phyloP scores from a whole-genome alignment of 2,329 filamentous ascomycete species.

The Ophiostoma sp. region DNA sequence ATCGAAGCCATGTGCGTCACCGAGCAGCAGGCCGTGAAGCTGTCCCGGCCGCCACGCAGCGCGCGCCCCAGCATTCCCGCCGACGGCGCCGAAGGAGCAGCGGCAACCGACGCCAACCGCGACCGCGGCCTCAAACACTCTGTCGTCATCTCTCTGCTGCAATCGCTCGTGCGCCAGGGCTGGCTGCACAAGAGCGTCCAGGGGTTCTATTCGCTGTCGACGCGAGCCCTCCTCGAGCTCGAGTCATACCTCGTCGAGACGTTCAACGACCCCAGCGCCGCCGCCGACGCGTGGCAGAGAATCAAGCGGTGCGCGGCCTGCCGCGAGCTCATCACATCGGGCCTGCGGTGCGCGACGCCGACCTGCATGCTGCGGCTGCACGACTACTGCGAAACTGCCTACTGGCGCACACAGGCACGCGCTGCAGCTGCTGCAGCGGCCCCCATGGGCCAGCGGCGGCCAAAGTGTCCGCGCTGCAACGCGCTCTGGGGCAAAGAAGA shows the following conservation, averaged over 20 bases:
- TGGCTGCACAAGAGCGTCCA: constrained; percentile 74
- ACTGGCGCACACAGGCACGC: constrained; percentile 54
- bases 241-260: constrained; percentile 77
- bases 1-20: constrained; percentile 79
- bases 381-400: constrained; percentile 66
- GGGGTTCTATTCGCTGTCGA: constrained; percentile 69
- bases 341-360: constrained; percentile 65
- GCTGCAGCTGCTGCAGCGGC: constrained; percentile 46
- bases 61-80: constrained; percentile 18
- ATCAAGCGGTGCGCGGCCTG: constrained; percentile 88
- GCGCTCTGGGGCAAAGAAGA: constrained; percentile 41
- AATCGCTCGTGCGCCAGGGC: constrained; percentile 65
- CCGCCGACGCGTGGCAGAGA: constrained; percentile 54
- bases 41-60: constrained; percentile 49
- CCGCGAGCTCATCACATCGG: constrained; percentile 80
- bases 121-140: constrained; percentile 63
- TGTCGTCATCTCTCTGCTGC: constrained; percentile 70
- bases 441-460: constrained; percentile 52
- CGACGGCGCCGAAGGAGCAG: constrained; percentile 26
- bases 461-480: constrained; percentile 59
- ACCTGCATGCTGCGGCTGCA: constrained; percentile 69
- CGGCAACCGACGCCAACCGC: constrained; percentile 29
- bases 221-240: constrained; percentile 78
- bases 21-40: constrained; percentile 69
- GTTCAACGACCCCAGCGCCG: constrained; percentile 65